Conservation (phyloP, 352 stramenopile species). For the Globisporangium apiculatum region DNA sequence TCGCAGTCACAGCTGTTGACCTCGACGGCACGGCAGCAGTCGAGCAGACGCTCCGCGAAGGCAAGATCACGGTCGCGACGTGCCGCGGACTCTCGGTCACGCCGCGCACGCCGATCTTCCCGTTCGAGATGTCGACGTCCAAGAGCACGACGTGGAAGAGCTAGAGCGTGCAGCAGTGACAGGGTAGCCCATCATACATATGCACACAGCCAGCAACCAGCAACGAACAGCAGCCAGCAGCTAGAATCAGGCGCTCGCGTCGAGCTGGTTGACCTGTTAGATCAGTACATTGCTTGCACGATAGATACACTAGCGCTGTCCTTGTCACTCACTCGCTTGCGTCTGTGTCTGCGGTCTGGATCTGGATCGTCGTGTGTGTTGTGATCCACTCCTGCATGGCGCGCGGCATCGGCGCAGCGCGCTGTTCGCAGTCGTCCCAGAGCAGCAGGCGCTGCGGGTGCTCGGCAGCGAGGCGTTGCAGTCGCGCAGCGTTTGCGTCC, state of each 20-base stretch:
- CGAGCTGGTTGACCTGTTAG: no score
- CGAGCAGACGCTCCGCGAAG: constrained; percentile 52
- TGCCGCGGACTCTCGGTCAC: constrained; percentile 53
- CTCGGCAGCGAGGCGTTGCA: constrained; percentile 8
- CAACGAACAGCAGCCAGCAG: no score
- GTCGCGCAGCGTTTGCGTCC: constrained; percentile 21
- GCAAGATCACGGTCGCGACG: constrained; percentile 54
- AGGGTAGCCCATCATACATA: not conserved
- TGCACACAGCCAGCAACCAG: not conserved
- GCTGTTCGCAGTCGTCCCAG: constrained; percentile 39
- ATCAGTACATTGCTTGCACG: no score
- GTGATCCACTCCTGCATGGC: constrained; percentile 68
- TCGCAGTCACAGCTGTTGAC: constrained; percentile 70
- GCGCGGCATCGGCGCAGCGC: constrained; percentile 32
- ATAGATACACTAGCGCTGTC: no score
- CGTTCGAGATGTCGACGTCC: constrained; percentile 71
- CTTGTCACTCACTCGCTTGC: no score
- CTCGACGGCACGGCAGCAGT: constrained; percentile 66
- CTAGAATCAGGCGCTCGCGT: no score
- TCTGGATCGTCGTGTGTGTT: constrained; percentile 34
- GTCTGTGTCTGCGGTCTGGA: not conserved
- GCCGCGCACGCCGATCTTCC: constrained; percentile 60
- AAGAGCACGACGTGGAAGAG: constrained; percentile 76
- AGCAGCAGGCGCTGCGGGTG: constrained; percentile 29
- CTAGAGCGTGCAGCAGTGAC: constrained; percentile 13